A percentile compares a stretch with the other conserved stretches of the same genome.
Evolutionary conservation across 2,329 filamentous ascomycete species (phyloP).

Genomic region (Venturia pyrina): DNA sequence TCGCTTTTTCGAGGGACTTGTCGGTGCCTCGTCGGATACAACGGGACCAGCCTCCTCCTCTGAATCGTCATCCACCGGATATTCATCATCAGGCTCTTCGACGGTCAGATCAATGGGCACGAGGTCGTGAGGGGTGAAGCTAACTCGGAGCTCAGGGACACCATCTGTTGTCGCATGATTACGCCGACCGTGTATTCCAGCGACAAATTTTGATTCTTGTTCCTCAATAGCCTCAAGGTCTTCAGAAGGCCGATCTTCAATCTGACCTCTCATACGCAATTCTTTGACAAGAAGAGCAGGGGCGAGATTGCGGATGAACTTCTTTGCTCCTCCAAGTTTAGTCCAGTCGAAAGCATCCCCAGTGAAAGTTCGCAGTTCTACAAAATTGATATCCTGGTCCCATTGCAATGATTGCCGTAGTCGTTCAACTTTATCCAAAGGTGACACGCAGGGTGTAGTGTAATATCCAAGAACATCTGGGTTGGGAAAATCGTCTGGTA

Average conservation of each 20-base stretch:
- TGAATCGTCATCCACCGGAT: constrained; percentile 28
- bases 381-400: constrained; percentile 54
- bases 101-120: constrained; percentile 66
- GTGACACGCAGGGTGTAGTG: constrained; percentile 74
- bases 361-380: constrained; percentile 61
- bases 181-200: constrained; percentile 56
- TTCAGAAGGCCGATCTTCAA: constrained; percentile 14
- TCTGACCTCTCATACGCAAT: constrained; percentile 30
- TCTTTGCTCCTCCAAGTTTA: constrained; percentile 65
- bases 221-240: constrained; percentile 31
- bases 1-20: constrained; percentile 34
- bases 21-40: constrained; percentile 23
- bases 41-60: constrained; percentile 23
- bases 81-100: constrained; percentile 64
- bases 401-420: constrained; percentile 48
- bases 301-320: constrained; percentile 72
- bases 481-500: constrained; percentile 76
- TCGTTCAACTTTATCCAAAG: constrained; percentile 43
- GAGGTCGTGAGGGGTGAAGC: constrained; percentile 65
- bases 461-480: constrained; percentile 75
- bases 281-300: constrained; percentile 62
- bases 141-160: constrained; percentile 66
- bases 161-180: constrained; percentile 65
- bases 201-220: constrained; percentile 47
- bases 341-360: constrained; percentile 80